These are phyloP conservation scores for Akanthomyces dipterigenus DNA, from an alignment of 2,329 filamentous ascomycete species.

Conservation along the genomic window DNA sequence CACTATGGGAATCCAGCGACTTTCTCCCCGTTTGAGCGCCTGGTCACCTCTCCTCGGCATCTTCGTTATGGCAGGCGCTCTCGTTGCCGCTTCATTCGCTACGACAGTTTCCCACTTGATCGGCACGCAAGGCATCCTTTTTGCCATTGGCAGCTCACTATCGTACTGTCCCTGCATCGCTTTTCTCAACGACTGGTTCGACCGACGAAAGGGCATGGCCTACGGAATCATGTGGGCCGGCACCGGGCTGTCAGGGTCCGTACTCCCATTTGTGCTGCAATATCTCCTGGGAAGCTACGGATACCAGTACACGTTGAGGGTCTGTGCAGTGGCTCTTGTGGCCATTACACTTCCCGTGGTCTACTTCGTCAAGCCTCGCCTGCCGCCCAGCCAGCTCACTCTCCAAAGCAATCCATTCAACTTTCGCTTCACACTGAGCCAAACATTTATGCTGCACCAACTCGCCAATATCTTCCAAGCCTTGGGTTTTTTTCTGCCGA, in stretches of 20 bases:
- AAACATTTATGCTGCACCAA: slow-evolving; percentile 48
- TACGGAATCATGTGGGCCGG: slow-evolving; percentile 49
- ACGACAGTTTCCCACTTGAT: slow-evolving; percentile 44
- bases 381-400: slow-evolving; percentile 27
- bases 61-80: slow-evolving; percentile 40
- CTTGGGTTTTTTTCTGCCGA: slow-evolving; percentile 52
- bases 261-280: slow-evolving; percentile 39
- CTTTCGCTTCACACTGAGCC: slow-evolving; percentile 41
- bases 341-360: slow-evolving; percentile 43
- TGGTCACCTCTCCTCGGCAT: slow-evolving; percentile 35
- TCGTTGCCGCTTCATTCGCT: slow-evolving; percentile 42
- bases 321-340: slow-evolving; percentile 41
- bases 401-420: slow-evolving; percentile 26
- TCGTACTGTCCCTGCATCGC: slow-evolving; percentile 45
- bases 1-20: slow-evolving; percentile 36
- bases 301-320: slow-evolving; percentile 35
- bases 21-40: slow-evolving; percentile 30
- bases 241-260: slow-evolving; percentile 40
- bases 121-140: slow-evolving; percentile 50
- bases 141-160: slow-evolving; percentile 44
- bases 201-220: slow-evolving; percentile 42
- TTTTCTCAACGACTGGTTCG: slow-evolving; percentile 53
- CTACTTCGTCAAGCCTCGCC: slow-evolving; percentile 44
- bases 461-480: slow-evolving; percentile 49
- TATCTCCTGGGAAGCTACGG: slow-evolving; percentile 38